Base-by-base conservation (phyloP, 345 rosid species). In the Trapa incisa region DNA sequence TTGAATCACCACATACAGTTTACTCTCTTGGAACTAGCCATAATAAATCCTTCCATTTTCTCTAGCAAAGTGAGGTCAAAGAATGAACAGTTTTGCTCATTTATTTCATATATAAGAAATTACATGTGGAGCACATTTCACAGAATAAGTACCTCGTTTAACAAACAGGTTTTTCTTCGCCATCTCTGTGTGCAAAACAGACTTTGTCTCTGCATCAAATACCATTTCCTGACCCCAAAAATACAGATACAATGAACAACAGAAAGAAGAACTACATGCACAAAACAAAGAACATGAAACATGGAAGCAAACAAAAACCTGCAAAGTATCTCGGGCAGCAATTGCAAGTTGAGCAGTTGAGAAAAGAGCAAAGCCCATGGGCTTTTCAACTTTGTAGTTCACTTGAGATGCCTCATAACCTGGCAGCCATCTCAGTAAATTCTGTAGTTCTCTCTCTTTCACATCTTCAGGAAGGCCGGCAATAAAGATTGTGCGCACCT, bases 391-490 rank as follows among this genome's bases (percentile, higher is more conserved):
- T 72, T 89, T 94, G 73, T 77, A 87, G 76, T 94, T 91, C 48
- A 94, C 89, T 74, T 94, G 99, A 8, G 99, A 94, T 41, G 97
- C 99, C 81, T 91, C 99, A 7, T 89, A 94, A 35, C 99, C 99
- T 0, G 99, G 99, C 68, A 94, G 73, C 99, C 96, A 94, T 73
- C 99, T 82, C 68, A 94, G 78, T 14, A 94, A 76, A 81, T 94
- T 91, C 76, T 87, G 86, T 52, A 94, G 83, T 70, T 94, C 99
- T 71, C 99, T 91, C 81, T 94, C 99, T 72, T 86, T 94, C 47
- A 91, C 93, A 53, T 94, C 99, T 37, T 89, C 99, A 2, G 97
- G 99, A 65, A 94, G 86, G 45, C 99, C 97, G 0, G 96, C 85
- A 13, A 91, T 91, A 74, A 94, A 94, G 68, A 94, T 82, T 12